Base-by-base conservation (phyloP, 305 asterid species). In the Solanum aculeatissimum region DNA sequence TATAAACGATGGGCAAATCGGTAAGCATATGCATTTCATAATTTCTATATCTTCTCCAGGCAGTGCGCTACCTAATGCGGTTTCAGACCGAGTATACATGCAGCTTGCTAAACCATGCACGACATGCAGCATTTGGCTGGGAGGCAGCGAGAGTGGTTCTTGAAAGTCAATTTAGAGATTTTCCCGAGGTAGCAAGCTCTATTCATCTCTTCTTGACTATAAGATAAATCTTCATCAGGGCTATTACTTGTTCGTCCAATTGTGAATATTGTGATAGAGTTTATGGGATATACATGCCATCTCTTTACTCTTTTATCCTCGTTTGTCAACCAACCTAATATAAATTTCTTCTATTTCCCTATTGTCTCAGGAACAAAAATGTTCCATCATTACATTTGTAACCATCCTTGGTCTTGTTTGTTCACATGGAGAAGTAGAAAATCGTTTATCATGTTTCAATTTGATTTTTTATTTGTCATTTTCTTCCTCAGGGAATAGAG, bases 1-100 rank as follows among this genome's bases (percentile, higher is more conserved):
- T 69, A 40, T 69, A 29, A 69, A 14, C 12, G 1, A 71, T 42
- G 38, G 32, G 3, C 55, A 71, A 71, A 18, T 14, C 38, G 6
- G 32, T 19, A 70, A 71, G 18, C 66, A 53, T 53, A 53, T 40
- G 51, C n/a, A 43, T 70, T 54, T 62, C 43, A 55, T 84, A 15
- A 80, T 43, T n/a, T 86, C 38, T 78, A 58, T 42, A 38, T 70
- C 18, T 57, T 87, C 85, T 40, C 69, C 92, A 96, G 99, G 98
- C 98, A 51, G 83, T 97, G 87, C 98, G 98, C 40, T 97, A 97
- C 89, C 92, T 97, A 80, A 95, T 97, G 99, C 93, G 99, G 91
- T 97, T 94, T 89, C 94, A 90, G 82, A 89, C 98, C 0, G 94
- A 91, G 85, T 97, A 97, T 89, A 95, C 93, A 6, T 97, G 99